Percentiles rank a stretch among this genome's conserved stretches.
Conservation (phyloP, 2,329 filamentous ascomycete genomes). For the Paraconiothyrium brasiliense region DNA sequence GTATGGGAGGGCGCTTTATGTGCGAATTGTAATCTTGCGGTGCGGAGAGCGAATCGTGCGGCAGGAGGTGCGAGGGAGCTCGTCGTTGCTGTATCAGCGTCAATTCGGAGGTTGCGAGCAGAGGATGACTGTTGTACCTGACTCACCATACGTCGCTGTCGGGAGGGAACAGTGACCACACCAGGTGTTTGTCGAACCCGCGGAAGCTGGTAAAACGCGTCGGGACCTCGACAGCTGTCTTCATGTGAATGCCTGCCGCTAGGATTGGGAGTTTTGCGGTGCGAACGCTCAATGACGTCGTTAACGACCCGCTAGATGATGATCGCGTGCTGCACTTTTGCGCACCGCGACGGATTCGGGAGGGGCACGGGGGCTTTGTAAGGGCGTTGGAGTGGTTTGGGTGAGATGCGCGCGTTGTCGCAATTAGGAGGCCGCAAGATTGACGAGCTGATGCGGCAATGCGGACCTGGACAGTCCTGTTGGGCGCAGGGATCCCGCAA, state of each 20-base stretch:
- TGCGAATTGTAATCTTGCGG: not conserved
- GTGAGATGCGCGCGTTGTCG: not conserved
- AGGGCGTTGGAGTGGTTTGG: conserved; percentile 1
- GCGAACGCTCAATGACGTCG: conserved; percentile 25
- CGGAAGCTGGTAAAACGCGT: conserved; percentile 21
- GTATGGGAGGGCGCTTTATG: not conserved
- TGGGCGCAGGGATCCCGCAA: conserved; percentile 14
- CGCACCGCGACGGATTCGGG: conserved; percentile 7
- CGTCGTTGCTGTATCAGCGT: conserved; percentile 3
- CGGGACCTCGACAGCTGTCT: conserved; percentile 23
- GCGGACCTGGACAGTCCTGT: conserved; percentile 12
- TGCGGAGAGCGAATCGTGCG: not conserved
- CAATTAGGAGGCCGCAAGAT: conserved; percentile 19
- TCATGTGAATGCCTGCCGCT: conserved; percentile 30
- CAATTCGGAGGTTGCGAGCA: not conserved
- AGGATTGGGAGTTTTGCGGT: conserved; percentile 7
- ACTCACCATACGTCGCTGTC: conserved; percentile 20
- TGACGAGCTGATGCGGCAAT: conserved; percentile 24
- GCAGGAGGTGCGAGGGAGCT: conserved; percentile 10
- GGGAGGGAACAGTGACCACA: conserved; percentile 22
- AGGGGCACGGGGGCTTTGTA: conserved; percentile 10
- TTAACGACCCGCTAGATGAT: conserved; percentile 15
- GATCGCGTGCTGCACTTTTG: conserved; percentile 14
- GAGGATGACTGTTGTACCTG: not conserved
- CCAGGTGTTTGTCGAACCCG: conserved; percentile 19